Conservation (phyloP, 1,284 basidiomycete species). For the Tilletia walkeri region DNA sequence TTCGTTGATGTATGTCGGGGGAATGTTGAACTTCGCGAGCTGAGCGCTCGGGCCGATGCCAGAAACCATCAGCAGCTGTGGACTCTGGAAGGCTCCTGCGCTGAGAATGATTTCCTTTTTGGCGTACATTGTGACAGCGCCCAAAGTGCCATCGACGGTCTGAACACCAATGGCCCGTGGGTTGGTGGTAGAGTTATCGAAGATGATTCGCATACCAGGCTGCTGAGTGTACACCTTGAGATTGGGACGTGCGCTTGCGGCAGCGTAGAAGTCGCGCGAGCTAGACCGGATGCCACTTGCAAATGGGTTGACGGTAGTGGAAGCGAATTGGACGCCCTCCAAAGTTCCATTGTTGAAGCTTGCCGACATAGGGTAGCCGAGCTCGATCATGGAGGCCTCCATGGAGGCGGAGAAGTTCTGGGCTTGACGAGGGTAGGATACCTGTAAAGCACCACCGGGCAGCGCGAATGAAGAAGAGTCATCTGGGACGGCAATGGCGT, state of each 20-base stretch:
- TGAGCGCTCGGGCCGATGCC: constrained; percentile 39
- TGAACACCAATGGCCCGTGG: constrained; percentile 31
- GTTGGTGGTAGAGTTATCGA: constrained; percentile 45
- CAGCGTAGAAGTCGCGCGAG: constrained; percentile 35
- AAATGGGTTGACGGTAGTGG: constrained; percentile 28
- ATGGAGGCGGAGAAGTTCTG: constrained; percentile 37
- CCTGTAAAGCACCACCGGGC: constrained; percentile 26
- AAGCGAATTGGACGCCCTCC: constrained; percentile 49
- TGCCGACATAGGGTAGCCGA: constrained; percentile 25
- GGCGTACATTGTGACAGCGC: constrained; percentile 29
- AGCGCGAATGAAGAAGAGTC: constrained; percentile 32
- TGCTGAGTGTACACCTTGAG: constrained; percentile 43
- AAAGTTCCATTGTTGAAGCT: constrained; percentile 44
- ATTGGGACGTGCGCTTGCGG: constrained; percentile 34
- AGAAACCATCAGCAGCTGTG: constrained; percentile 49
- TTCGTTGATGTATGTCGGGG: constrained; percentile 25
- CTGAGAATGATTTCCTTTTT: constrained; percentile 47
- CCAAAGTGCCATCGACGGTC: constrained; percentile 7
- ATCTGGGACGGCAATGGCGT: constrained; percentile 26
- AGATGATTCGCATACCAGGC: constrained; percentile 45
- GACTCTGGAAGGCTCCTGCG: constrained; percentile 49
- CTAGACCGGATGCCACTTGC: constrained; percentile 30
- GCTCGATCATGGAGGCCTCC: constrained; percentile 32
- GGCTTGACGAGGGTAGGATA: constrained; percentile 39
- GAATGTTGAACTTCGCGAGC: constrained; percentile 31